phyloP scores from a whole-genome alignment of 768 basidiomycete genomes.

The Lentinula lateritia region DNA sequence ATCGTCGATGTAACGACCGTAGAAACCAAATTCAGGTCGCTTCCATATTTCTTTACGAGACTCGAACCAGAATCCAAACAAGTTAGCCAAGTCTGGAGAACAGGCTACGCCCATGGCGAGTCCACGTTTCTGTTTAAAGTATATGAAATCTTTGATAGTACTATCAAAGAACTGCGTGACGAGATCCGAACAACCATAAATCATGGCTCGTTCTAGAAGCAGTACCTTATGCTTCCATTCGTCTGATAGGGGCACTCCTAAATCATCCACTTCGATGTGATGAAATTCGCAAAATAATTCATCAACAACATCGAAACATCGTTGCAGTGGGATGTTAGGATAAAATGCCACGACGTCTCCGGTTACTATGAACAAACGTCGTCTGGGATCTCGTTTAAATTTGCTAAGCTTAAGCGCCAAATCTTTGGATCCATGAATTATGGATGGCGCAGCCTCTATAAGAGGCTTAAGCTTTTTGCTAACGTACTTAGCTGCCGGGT shows the following conservation, averaged over 20 bases:
- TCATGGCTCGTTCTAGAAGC: too few species aligned
- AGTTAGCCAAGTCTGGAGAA: constrained; percentile 24
- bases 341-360: constrained; percentile 30
- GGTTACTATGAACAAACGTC: constrained; percentile 18
- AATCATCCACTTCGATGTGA: too few species aligned
- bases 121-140: constrained; percentile 20
- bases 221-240: too few species aligned
- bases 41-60: not conserved
- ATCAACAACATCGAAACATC: constrained; percentile 15
- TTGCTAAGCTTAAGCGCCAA: constrained; percentile 25
- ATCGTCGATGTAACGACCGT: too few species aligned
- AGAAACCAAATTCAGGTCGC: too few species aligned
- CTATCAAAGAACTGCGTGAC: too few species aligned
- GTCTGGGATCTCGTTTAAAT: constrained; percentile 2
- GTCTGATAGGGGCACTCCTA: too few species aligned
- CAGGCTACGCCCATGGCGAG: constrained; percentile 27
- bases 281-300: not conserved
- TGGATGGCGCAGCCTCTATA: constrained; percentile 18
- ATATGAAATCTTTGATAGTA: constrained; percentile 8
- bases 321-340: constrained; percentile 18
- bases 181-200: too few species aligned
- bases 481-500: too few species aligned
- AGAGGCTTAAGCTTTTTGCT: not conserved
- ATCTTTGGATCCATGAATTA: constrained; percentile 26
- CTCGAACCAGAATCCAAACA: constrained; percentile 21